phyloP scores from a whole-genome alignment of 768 basidiomycete genomes.

The Russula sp. region DNA sequence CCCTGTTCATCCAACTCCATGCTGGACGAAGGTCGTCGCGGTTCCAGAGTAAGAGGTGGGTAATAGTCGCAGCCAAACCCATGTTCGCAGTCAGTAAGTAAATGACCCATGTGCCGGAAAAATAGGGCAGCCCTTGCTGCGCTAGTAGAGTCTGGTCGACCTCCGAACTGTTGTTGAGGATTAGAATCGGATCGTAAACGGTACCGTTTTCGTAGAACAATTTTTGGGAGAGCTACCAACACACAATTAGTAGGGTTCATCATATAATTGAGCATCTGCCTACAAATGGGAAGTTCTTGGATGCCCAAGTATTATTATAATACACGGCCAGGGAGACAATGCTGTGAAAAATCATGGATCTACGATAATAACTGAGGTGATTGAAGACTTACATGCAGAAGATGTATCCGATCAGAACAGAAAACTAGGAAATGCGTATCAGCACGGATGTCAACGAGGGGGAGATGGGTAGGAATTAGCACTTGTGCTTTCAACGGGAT shows the following conservation, averaged over 20 bases:
- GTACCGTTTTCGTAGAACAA: slow-evolving; percentile 25
- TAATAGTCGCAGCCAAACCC: slow-evolving; percentile 42
- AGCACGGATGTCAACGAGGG: not conserved
- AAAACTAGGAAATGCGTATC: slow-evolving; percentile 29
- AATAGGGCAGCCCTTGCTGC: slow-evolving; percentile 40
- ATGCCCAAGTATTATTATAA: slow-evolving; percentile 25
- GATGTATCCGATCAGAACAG: slow-evolving; percentile 41
- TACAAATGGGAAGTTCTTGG: slow-evolving; percentile 20
- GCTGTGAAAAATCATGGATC: slow-evolving; percentile 6
- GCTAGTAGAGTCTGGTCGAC: slow-evolving; percentile 36
- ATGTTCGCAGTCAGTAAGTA: slow-evolving; percentile 39
- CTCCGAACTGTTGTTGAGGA: slow-evolving; percentile 34
- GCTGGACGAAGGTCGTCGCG: slow-evolving; percentile 35
- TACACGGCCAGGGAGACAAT: slow-evolving; percentile 26
- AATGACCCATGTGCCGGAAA: slow-evolving; percentile 42
- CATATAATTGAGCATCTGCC: not conserved
- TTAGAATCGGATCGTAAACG: slow-evolving; percentile 24
- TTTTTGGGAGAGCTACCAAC: slow-evolving; percentile 22
- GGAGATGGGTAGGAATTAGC: not conserved
- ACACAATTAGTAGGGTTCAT: not conserved
- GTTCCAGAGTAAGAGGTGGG: slow-evolving; percentile 43
- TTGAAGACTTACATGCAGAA: slow-evolving; percentile 40
- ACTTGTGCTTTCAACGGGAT: slow-evolving; percentile 47
- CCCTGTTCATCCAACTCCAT: slow-evolving; percentile 41
- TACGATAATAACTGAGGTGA: not conserved